These are phyloP conservation scores for Metschnikowia anglica DNA, from an alignment of 805 yeast species.

Conservation along the genomic window DNA sequence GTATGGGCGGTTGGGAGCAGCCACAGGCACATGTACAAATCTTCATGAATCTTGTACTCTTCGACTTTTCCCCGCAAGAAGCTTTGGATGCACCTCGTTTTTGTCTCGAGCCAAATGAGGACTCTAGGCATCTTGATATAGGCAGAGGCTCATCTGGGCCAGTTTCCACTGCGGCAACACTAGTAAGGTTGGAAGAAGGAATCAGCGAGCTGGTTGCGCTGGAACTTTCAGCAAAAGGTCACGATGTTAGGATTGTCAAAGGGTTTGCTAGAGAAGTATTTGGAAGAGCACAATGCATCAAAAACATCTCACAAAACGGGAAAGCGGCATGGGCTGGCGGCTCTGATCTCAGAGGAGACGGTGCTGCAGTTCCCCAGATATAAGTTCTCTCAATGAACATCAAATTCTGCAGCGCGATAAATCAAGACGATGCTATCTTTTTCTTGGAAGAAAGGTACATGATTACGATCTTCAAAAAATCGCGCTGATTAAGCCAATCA, in stretches of 20 bases:
- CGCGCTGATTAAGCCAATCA: conserved; percentile 13
- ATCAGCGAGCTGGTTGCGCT: conserved; percentile 47
- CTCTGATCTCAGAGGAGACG: conserved; percentile 83
- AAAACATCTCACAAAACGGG: conserved; percentile 43
- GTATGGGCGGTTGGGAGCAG: conserved; percentile 86
- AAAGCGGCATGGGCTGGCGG: conserved; percentile 62
- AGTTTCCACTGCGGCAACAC: conserved; percentile 54
- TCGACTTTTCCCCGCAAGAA: conserved; percentile 67
- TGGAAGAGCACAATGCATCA: conserved; percentile 76
- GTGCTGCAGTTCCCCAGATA: conserved; percentile 62
- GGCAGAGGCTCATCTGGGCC: conserved; percentile 69
- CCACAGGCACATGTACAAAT: conserved; percentile 86
- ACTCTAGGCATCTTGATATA: conserved; percentile 37
- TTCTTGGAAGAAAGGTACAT: too few relatives aligned
- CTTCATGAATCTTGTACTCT: conserved; percentile 60
- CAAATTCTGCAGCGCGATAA: background rate
- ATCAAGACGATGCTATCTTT: too few relatives aligned
- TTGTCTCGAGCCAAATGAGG: conserved; percentile 56
- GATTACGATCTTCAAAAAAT: conserved; percentile 1
- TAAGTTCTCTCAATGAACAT: too few relatives aligned
- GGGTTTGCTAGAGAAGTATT: conserved; percentile 47
- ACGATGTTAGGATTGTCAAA: conserved; percentile 43
- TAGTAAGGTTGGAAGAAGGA: conserved; percentile 66
- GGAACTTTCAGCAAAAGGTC: conserved; percentile 54
- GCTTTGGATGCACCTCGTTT: conserved; percentile 76